Percentiles rank a stretch among this genome's conserved stretches.
phyloP scores from a whole-genome alignment of 345 rosid species.

The Eucalyptus caleyi region DNA sequence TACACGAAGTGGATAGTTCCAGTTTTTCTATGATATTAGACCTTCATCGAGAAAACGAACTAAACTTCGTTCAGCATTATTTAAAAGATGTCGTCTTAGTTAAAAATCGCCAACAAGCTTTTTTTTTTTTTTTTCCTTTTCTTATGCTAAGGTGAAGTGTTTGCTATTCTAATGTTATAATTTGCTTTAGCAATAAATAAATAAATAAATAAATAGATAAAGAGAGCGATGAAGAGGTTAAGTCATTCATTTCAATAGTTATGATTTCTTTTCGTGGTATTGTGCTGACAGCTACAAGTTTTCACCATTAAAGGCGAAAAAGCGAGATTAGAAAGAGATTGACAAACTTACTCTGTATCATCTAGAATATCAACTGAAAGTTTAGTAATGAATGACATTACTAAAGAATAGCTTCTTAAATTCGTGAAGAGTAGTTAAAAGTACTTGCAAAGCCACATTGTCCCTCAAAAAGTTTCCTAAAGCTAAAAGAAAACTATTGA shows the following conservation, averaged over 20 bases:
- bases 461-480: neutral
- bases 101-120: neutral
- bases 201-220: too few relatives aligned
- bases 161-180: neutral
- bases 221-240: neutral
- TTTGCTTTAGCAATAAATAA: neutral
- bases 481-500: too few relatives aligned
- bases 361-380: too few relatives aligned
- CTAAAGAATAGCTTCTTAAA: neutral
- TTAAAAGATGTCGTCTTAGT: neutral
- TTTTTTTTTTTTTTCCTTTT: neutral
- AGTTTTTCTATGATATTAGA: too few relatives aligned
- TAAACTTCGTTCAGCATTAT: too few relatives aligned
- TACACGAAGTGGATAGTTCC: too few relatives aligned
- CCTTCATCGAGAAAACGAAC: too few relatives aligned
- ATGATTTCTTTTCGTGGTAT: neutral
- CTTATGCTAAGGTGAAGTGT: neutral
- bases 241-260: rapidly evolving
- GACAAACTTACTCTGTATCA: neutral
- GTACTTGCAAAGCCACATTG: neutral
- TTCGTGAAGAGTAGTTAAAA: neutral
- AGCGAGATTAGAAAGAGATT: neutral
- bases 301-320: neutral
- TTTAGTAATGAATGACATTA: too few relatives aligned
- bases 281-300: neutral